Evolutionary conservation across 2,329 filamentous ascomycete species (phyloP), one percentile per base, ranked within the genome.

Genomic region (Chaetomium strumarium): DNA sequence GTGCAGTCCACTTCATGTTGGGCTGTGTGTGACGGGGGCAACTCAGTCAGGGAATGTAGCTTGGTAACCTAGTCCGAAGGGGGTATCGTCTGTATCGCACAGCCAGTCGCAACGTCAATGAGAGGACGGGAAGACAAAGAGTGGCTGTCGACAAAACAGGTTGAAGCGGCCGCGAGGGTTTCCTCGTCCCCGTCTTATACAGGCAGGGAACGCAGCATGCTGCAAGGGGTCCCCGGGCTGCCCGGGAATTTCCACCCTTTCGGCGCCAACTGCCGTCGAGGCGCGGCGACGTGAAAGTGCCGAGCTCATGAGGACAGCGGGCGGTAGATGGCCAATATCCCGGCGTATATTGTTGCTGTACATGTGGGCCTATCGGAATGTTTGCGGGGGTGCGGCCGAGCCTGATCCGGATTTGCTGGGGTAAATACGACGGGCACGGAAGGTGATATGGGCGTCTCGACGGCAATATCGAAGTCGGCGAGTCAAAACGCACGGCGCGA

Each of bases 1-100:
- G 36, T 45, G 63, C 56, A 49, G 64, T 55, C 66, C 64, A 68
- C 51, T 63, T 62, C 66, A 68, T 68, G 8, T n/a, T 38, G 36
- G 49, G 44, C 20, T 29, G 16, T 8, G 16, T 8, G 17, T 1
- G 33, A 45, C 17, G 24, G 14, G 24, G 20, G 1, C 9, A 5
- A 14, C n/a, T 46, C 37, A 30, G 1, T 31, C 20, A 11, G 5
- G 19, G 29, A 5, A 31, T 20, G 24, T 19, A 12, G 42, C 9
- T 17, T 17, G 5, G 16, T 14, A 17, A 40, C 19, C 19, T 37
- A 14, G 30, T 41, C 12, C 7, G 24, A 37, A 8, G 34, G 34
- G 5, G 2, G 34, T 37, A 8, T n/a, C 14, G 34, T n/a, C n/a
- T 14, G 16, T 9, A 37, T n/a, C 10, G 43, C 19, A 20, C 12